Evolutionary conservation across 371 early-diverging fungal genomes (phyloP), one percentile per base, ranked within the genome.

Genomic region (Umbelopsis sp.): DNA sequence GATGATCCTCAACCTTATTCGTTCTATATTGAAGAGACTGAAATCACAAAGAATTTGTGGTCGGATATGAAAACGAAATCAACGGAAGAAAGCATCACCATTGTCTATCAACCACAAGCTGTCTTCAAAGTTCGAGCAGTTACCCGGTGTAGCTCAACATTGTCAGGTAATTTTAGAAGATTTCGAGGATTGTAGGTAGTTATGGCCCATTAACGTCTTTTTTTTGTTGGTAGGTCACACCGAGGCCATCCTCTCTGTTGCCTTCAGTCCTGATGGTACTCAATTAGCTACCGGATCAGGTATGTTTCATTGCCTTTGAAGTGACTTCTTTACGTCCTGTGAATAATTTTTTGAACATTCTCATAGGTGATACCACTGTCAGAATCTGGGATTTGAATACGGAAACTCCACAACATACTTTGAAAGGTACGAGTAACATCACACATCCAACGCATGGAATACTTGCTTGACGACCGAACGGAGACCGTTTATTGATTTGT

Each of bases 371-470:
- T 78, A 92, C 92, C 1, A 97, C 96, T 3, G 96, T 98, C 35
- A 90, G 97, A 50, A 87, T 99, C 63, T 99, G 99, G 99, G 99
- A 99, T 88, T 76, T 97, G 69, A 88, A 90, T 71, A 97, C 97
- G 0, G 96, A 96, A 73, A 97, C 97, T 35, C 97, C 97, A 20
- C 85, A 87, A 63, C 73, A 78, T 66, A 88, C 89, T 24, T 76
- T 95, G 44, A 81, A 83, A 52, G 84, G 76, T 75, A 66, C 8
- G 53, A 29, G 22, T 1, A 10, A 1, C 4, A 7, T 7, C 41
- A 12, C 1, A 41, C 41, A 7, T 12, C 7, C 41, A 10, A 7
- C 41, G 29, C 12, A 41, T 41, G 41, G 12, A 1, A 41, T 41
- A 1, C 10, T 41, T 12, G 12, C 1, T 41, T 10, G 4, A 7